phyloP scores from a whole-genome alignment of 257 asterid species.

The Jacaranda mimosifolia region DNA sequence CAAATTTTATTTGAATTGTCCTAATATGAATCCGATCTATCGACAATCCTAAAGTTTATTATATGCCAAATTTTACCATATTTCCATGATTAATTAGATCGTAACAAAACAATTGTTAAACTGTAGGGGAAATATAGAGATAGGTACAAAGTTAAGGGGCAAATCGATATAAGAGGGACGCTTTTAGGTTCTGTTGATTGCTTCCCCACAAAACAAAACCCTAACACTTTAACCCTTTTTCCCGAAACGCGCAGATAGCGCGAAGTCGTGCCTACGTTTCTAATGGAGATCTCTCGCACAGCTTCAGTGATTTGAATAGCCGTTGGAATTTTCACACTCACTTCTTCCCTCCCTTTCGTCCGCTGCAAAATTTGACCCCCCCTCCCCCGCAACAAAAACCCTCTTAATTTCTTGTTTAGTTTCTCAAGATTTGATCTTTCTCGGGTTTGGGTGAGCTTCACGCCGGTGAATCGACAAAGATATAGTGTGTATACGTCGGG shows the following conservation, averaged over 20 bases:
- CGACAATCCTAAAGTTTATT: no score
- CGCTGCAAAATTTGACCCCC: background rate
- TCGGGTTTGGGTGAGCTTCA: background rate
- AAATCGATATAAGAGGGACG: conserved; percentile 23
- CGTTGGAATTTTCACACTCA: conserved; percentile 4
- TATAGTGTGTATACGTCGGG: background rate
- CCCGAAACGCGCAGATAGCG: conserved; percentile 25
- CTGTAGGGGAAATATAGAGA: background rate
- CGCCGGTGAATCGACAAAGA: background rate
- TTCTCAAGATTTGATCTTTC: background rate
- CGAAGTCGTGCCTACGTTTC: conserved; percentile 40
- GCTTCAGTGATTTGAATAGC: conserved; percentile 24
- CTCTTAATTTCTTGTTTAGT: background rate
- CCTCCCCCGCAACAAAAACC: background rate
- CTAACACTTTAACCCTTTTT: conserved; percentile 34
- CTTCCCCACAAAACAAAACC: conserved; percentile 19
- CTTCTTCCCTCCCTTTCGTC: conserved; percentile 36
- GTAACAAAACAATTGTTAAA: background rate
- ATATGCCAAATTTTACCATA: no score
- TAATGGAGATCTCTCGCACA: conserved; percentile 28
- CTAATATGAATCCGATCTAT: no score
- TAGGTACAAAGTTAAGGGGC: conserved; percentile 22
- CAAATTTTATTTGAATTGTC: no score
- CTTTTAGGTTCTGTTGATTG: conserved; percentile 32
- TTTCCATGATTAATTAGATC: no score